Evolutionary conservation across 495 filamentous ascomycete genomes (phyloP).

Genomic region (Glonium stellatum): DNA sequence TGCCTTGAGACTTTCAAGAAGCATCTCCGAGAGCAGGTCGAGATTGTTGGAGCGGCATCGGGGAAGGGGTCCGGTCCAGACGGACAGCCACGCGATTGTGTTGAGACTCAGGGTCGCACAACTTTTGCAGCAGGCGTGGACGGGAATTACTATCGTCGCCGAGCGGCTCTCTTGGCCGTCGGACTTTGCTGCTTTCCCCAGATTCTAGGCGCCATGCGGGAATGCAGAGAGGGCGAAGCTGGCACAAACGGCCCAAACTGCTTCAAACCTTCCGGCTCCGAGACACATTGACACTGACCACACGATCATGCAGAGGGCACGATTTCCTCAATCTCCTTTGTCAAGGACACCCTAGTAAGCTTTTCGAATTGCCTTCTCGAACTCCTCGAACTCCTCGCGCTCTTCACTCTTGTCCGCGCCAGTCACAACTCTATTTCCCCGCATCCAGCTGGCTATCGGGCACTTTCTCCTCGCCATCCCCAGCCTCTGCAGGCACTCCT

Average conservation of each 20-base stretch:
- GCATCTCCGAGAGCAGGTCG: background rate
- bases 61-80: background rate
- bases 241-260: background rate
- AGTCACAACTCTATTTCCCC: slow-evolving; percentile 11
- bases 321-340: slow-evolving; percentile 63
- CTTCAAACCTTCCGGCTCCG: background rate
- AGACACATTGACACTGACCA: slow-evolving; percentile 15
- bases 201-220: background rate
- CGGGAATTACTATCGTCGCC: background rate
- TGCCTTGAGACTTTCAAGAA: background rate
- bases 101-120: background rate
- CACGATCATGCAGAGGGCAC: slow-evolving; percentile 51
- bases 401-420: background rate
- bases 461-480: background rate
- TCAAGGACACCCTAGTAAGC: slow-evolving; percentile 63
- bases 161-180: background rate
- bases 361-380: slow-evolving; percentile 3
- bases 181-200: background rate
- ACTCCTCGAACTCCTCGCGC: slow-evolving; percentile 1
- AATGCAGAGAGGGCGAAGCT: background rate
- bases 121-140: background rate
- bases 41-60: background rate
- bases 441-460: slow-evolving; percentile 9
- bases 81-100: background rate
- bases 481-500: no score